These are phyloP conservation scores for Paracoccidioides brasiliensis DNA, from an alignment of 2,329 filamentous ascomycete genomes.

Conservation along the genomic window DNA sequence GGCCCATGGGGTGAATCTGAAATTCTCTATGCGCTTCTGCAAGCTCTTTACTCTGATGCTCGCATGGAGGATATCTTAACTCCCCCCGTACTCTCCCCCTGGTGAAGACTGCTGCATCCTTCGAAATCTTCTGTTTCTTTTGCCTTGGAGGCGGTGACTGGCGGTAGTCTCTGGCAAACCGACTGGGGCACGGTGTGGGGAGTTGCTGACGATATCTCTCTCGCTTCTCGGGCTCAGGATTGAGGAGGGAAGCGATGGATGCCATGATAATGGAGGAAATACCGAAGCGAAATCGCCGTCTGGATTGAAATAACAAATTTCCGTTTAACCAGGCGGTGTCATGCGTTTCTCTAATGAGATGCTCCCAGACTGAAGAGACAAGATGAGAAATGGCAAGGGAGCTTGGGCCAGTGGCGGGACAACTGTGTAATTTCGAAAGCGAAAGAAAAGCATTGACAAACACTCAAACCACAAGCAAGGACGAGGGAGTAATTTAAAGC, in stretches of 20 bases:
- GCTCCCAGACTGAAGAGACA: slow-evolving; percentile 1
- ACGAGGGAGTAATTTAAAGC: slow-evolving; percentile 7
- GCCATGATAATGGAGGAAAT: slow-evolving; percentile 37
- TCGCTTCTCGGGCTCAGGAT: slow-evolving; percentile 39
- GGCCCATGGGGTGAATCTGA: slow-evolving; percentile 50
- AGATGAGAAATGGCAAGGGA: slow-evolving; percentile 1
- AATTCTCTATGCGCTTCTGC: slow-evolving; percentile 49
- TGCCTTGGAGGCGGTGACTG: slow-evolving; percentile 14
- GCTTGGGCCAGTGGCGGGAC: not conserved
- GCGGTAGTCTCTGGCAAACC: slow-evolving; percentile 30
- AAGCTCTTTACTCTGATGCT: slow-evolving; percentile 48
- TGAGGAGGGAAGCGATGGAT: slow-evolving; percentile 53
- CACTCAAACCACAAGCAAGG: slow-evolving; percentile 4
- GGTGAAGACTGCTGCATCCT: slow-evolving; percentile 50
- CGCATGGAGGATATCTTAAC: slow-evolving; percentile 62
- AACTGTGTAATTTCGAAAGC: not conserved
- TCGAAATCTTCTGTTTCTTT: slow-evolving; percentile 46
- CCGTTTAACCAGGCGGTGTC: not conserved
- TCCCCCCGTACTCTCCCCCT: slow-evolving; percentile 51
- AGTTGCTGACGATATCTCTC: slow-evolving; percentile 21
- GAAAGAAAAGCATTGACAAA: slow-evolving; percentile 1
- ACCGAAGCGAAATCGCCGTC: not conserved
- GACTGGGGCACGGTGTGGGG: slow-evolving; percentile 29
- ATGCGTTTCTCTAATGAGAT: slow-evolving; percentile 3
- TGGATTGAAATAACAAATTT: not conserved